Evolutionary conservation across 257 asterid species (phyloP), one percentile per base, ranked within the genome.

Genomic region (Fraxinus excelsior): DNA sequence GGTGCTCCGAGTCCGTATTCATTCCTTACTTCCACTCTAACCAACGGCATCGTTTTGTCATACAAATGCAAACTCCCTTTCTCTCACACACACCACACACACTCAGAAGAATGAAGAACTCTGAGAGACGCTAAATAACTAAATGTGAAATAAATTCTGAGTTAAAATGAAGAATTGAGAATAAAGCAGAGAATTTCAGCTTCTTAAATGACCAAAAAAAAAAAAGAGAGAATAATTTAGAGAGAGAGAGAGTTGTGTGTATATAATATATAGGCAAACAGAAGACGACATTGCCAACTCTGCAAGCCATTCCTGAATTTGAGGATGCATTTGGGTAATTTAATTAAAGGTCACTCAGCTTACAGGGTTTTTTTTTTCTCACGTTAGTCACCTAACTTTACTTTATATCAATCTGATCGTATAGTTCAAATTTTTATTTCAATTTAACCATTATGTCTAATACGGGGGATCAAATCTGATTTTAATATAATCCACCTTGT

Each of bases 1-100:
- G 96, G 90, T 28, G 92, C 90, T 74, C 97, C 98, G 18, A 90
- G 89, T 1, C 91, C 89, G 84, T 81, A 94, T 91, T 88, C 98
- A 80, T 86, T 94, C 82, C 97, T 86, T 79, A 92, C 87, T 84
- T 86, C 89, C 65, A 82, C 92, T 78, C 98, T 83, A 80, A 86
- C 87, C 84, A 94, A 77, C 86, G 97, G 97, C 97, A 93, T 93
- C 87, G 86, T 75, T 75, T 62, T 26, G 34, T 62, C 32, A 62
- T 62, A 25, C 68, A 62, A 51, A 62, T 8, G 35, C 11, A 35
- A 62, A 25, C 7, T 25, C 35, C 35, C 19, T 11, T 31, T 62
- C 7, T 62, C 37, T 37, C 72, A 31, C 74, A 46, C 26, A n/a
- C 26, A 21, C 11, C 5, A 19, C 35, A 38, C 69, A 35, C 76